phyloP scores from a whole-genome alignment of 169 alveolate species.

The Eimeria brunetti region DNA sequence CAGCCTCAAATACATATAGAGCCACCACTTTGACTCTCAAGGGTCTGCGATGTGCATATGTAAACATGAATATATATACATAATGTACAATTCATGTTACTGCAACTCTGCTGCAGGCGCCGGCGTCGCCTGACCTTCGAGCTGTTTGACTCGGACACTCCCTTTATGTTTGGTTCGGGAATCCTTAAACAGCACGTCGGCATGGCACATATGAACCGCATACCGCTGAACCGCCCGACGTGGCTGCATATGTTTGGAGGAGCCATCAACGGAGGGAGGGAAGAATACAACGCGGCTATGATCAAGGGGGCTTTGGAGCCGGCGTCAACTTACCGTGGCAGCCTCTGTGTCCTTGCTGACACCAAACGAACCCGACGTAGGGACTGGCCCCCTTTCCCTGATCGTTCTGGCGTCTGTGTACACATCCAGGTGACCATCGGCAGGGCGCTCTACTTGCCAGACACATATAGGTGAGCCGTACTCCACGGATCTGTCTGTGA shows the following conservation, averaged over 20 bases:
- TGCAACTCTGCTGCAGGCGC: slow-evolving; percentile 30
- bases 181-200: slow-evolving; percentile 56
- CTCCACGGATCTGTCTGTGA: background rate
- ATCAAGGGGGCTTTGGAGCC: slow-evolving; percentile 74
- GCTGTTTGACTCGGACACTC: slow-evolving; percentile 69
- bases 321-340: slow-evolving; percentile 72
- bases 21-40: background rate
- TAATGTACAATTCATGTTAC: background rate
- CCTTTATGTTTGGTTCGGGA: slow-evolving; percentile 47
- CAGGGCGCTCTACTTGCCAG: slow-evolving; percentile 73
- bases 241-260: slow-evolving; percentile 78
- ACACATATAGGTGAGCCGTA: slow-evolving; percentile 39
- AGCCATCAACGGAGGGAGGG: slow-evolving; percentile 44
- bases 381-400: slow-evolving; percentile 78
- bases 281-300: slow-evolving; percentile 55
- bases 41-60: background rate
- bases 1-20: background rate
- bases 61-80: background rate
- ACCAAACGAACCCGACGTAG: slow-evolving; percentile 27
- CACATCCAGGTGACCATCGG: slow-evolving; percentile 39
- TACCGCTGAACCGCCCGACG: slow-evolving; percentile 34
- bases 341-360: slow-evolving; percentile 73
- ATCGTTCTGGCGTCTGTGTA: slow-evolving; percentile 37
- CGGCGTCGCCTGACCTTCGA: slow-evolving; percentile 49
- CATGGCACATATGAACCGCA: slow-evolving; percentile 21